phyloP scores from a whole-genome alignment of 2,329 filamentous ascomycete genomes.

The Fragosphaeria purpurea region DNA sequence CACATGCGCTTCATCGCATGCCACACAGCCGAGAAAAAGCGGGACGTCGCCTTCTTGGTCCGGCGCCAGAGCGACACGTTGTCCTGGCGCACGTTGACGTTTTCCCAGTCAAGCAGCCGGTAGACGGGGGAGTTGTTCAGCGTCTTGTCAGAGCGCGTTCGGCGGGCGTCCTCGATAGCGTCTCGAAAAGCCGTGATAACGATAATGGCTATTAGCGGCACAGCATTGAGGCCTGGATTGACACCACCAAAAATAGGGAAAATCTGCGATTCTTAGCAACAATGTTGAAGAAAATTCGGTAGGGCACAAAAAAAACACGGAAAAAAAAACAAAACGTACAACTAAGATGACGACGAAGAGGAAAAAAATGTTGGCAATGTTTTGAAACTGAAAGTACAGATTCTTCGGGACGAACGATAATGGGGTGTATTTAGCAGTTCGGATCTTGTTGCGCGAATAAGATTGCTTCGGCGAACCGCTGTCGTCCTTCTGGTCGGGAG shows the following conservation, averaged over 20 bases:
- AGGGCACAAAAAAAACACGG: not conserved
- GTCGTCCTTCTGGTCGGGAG: constrained; percentile 64
- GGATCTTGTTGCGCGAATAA: constrained; percentile 89
- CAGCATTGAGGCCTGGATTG: constrained; percentile 81
- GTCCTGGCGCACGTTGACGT: constrained; percentile 86
- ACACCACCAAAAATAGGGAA: constrained; percentile 91
- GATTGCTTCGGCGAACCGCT: constrained; percentile 61
- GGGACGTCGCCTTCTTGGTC: constrained; percentile 80
- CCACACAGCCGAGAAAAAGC: constrained; percentile 45
- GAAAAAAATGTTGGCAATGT: constrained; percentile 98
- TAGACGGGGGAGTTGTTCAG: constrained; percentile 95
- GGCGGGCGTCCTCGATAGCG: constrained; percentile 86
- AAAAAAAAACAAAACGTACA: constrained; percentile 47
- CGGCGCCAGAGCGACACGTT: constrained; percentile 76
- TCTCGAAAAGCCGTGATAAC: constrained; percentile 86
- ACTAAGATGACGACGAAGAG: constrained; percentile 89
- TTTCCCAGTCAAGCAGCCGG: constrained; percentile 76
- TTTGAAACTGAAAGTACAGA: constrained; percentile 95
- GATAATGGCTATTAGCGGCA: constrained; percentile 88
- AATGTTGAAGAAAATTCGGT: too few relatives aligned
- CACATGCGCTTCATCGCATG: constrained; percentile 36
- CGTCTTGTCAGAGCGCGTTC: constrained; percentile 83
- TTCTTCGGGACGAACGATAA: constrained; percentile 95
- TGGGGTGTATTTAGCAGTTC: constrained; percentile 94
- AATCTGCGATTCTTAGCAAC: constrained; percentile 46